Conservation (phyloP, 2,329 filamentous ascomycete species). For the Tothia fuscella region DNA sequence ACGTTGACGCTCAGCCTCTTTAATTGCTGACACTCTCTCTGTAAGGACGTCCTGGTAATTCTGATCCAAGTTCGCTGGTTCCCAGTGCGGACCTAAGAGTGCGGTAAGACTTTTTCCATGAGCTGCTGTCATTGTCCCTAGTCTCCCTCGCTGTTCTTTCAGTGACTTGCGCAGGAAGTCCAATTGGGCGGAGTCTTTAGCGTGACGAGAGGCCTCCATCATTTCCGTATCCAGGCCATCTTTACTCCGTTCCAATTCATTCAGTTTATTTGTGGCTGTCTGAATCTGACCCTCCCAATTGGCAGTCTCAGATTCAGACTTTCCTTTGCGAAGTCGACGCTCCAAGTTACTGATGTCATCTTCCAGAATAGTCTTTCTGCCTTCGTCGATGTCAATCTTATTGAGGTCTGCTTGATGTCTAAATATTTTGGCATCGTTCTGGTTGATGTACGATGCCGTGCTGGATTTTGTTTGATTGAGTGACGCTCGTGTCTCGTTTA, state of each 20-base stretch:
- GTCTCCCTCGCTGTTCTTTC: constrained; percentile 57
- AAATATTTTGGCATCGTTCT: constrained; percentile 59
- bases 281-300: constrained; percentile 62
- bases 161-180: constrained; percentile 74
- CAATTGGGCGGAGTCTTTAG: constrained; percentile 71
- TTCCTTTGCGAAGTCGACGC: constrained; percentile 47
- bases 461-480: constrained; percentile 62
- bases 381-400: constrained; percentile 74
- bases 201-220: constrained; percentile 67
- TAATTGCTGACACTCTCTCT: constrained; percentile 44
- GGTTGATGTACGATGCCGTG: constrained; percentile 58
- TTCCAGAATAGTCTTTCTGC: constrained; percentile 65
- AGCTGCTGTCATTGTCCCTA: constrained; percentile 65
- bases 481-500: constrained; percentile 62
- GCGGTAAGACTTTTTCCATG: constrained; percentile 59
- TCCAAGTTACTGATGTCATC: constrained; percentile 60
- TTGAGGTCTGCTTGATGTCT: constrained; percentile 57
- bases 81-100: constrained; percentile 56
- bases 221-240: constrained; percentile 68
- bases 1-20: constrained; percentile 55
- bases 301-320: constrained; percentile 49
- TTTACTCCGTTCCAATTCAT: constrained; percentile 58
- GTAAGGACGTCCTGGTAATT: constrained; percentile 55
- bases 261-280: constrained; percentile 52
- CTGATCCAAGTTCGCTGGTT: constrained; percentile 54